Evolutionary conservation across 441 rosid species (phyloP).

Genomic region (Jatropha multifida): DNA sequence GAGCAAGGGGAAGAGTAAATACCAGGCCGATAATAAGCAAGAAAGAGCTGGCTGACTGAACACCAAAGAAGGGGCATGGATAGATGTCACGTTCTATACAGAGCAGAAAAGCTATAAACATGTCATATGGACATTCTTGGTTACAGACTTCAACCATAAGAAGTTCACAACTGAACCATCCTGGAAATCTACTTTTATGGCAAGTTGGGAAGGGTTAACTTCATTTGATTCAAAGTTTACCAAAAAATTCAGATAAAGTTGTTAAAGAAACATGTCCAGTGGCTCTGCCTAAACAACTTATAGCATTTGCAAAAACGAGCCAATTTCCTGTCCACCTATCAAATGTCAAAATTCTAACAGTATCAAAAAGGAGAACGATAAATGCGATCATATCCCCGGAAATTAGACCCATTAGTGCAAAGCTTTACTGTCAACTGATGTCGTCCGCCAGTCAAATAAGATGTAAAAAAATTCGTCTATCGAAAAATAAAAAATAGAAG

Average conservation of each 20-base stretch:
- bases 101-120: background rate
- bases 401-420: background rate
- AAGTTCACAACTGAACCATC: background rate
- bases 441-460: background rate
- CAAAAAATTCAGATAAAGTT: background rate
- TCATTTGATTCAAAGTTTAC: background rate
- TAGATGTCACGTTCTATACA: background rate
- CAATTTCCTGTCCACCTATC: background rate
- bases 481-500: background rate
- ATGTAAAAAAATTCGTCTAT: background rate
- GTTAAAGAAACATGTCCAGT: background rate
- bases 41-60: background rate
- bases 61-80: background rate
- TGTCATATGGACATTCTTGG: background rate
- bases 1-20: constrained; percentile 5
- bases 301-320: background rate
- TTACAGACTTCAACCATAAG: background rate
- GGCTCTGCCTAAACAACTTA: background rate
- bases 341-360: background rate
- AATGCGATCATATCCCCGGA: background rate
- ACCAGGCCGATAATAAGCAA: background rate
- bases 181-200: background rate
- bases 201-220: constrained; percentile 2
- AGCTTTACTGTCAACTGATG: background rate
- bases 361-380: background rate